Conservation (phyloP, 441 rosid species). For the Biscutella laevigata region DNA sequence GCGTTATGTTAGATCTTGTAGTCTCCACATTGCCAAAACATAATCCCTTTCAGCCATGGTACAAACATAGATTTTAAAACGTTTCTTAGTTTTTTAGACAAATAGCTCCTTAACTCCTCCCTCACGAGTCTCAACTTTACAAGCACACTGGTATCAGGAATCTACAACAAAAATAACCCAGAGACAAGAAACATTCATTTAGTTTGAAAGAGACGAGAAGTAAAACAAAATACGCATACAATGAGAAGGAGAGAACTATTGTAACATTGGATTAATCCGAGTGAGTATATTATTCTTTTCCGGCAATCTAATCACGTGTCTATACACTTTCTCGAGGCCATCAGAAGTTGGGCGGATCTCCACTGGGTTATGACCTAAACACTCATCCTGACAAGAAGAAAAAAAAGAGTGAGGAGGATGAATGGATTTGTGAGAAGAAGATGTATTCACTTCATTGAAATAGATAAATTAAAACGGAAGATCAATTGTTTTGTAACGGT, state of each 20-base stretch:
- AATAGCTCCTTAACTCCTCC: conserved; percentile 91
- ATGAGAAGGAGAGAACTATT: conserved; percentile 1
- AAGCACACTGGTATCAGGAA: conserved; percentile 97
- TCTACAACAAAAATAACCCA: conserved; percentile 40
- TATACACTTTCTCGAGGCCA: conserved; percentile 52
- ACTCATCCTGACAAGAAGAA: too few relatives aligned
- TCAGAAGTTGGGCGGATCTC: conserved; percentile 62
- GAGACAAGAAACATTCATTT: too few relatives aligned
- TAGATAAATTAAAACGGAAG: too few relatives aligned
- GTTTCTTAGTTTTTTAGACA: conserved; percentile 96
- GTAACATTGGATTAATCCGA: conserved; percentile 88
- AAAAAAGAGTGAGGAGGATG: too few relatives aligned
- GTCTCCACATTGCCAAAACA: conserved; percentile 99
- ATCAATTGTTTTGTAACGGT: too few relatives aligned
- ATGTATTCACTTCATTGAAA: too few relatives aligned
- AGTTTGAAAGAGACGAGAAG: too few relatives aligned
- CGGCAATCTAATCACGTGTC: conserved; percentile 77
- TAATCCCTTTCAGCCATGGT: conserved; percentile 99
- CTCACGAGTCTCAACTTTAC: conserved; percentile 99
- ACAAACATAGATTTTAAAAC: conserved; percentile 99
- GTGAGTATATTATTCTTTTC: conserved; percentile 83
- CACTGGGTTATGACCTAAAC: too few relatives aligned
- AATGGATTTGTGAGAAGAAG: too few relatives aligned
- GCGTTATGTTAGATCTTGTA: too few relatives aligned
- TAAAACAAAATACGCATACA: background rate